Evolutionary conservation across 2,329 filamentous ascomycete species (phyloP).

Genomic region (Xylariaceae sp.): DNA sequence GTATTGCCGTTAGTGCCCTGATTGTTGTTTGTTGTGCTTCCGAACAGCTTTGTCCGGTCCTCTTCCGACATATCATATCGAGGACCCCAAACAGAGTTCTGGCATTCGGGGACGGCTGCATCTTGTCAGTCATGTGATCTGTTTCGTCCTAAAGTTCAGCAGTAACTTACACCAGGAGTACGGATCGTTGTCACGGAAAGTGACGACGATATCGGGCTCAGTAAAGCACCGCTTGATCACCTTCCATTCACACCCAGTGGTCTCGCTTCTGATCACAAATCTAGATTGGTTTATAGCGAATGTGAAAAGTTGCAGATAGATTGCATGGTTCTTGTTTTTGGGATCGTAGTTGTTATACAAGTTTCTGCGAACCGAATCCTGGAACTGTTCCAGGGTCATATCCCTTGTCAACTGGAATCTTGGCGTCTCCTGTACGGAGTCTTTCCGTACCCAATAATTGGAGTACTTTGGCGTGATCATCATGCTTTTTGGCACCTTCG

Average conservation of each 20-base stretch:
- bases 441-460: no score
- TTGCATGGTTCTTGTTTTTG: slow-evolving; percentile 2
- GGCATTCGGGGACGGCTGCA: slow-evolving; percentile 4
- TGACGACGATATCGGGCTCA: slow-evolving; percentile 11
- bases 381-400: no score
- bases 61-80: slow-evolving; percentile 11
- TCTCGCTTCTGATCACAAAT: slow-evolving; percentile 18
- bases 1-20: no score
- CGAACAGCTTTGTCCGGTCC: neutral
- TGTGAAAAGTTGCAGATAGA: slow-evolving; percentile 13
- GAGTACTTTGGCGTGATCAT: no score
- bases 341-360: slow-evolving; percentile 6
- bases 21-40: neutral
- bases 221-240: slow-evolving; percentile 23
- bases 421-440: no score
- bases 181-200: no score
- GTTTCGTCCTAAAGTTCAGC: no score
- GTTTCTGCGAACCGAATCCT: neutral
- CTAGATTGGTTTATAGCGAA: slow-evolving; percentile 5
- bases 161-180: no score
- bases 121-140: slow-evolving; percentile 5
- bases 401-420: no score
- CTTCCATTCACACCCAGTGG: slow-evolving; percentile 21
- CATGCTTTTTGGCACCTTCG: no score
- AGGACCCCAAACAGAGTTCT: slow-evolving; percentile 13